Evolutionary conservation across 2,329 filamentous ascomycete species (phyloP).

Genomic region (Colletotrichum chlorophyti): DNA sequence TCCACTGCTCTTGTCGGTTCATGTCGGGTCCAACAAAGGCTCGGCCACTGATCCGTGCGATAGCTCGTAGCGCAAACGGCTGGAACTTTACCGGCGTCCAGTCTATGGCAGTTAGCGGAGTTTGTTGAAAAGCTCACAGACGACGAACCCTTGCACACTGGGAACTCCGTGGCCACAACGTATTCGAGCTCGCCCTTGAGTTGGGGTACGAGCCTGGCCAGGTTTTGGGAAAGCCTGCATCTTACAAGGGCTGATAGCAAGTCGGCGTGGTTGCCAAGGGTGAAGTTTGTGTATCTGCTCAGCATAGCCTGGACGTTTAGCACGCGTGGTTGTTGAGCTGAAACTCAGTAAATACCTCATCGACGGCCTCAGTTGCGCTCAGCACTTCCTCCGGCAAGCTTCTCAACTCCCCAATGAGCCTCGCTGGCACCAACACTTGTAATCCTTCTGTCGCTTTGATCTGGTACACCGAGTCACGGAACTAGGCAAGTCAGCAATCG

Average conservation of each 20-base stretch:
- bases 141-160: conserved; percentile 48
- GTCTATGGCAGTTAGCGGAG: conserved; percentile 42
- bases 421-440: conserved; percentile 54
- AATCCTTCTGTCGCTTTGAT: conserved; percentile 58
- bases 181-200: conserved; percentile 55
- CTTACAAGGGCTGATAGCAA: conserved; percentile 51
- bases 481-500: conserved; percentile 38
- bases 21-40: conserved; percentile 59
- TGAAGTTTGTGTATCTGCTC: conserved; percentile 58
- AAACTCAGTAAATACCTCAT: conserved; percentile 44
- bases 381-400: conserved; percentile 54
- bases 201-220: conserved; percentile 51
- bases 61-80: conserved; percentile 55
- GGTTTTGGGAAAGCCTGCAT: conserved; percentile 55
- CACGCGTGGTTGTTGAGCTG: background rate
- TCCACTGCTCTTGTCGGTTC: conserved; percentile 60
- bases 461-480: conserved; percentile 56
- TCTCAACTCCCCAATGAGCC: conserved; percentile 53
- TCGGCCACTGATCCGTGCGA: conserved; percentile 60
- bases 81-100: conserved; percentile 63
- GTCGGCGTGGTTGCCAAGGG: conserved; percentile 52
- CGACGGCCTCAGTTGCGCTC: conserved; percentile 55
- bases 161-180: conserved; percentile 53
- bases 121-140: background rate
- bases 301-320: conserved; percentile 49